Base-by-base conservation (phyloP, 805 yeast genomes). In the Candida gorgasii region DNA sequence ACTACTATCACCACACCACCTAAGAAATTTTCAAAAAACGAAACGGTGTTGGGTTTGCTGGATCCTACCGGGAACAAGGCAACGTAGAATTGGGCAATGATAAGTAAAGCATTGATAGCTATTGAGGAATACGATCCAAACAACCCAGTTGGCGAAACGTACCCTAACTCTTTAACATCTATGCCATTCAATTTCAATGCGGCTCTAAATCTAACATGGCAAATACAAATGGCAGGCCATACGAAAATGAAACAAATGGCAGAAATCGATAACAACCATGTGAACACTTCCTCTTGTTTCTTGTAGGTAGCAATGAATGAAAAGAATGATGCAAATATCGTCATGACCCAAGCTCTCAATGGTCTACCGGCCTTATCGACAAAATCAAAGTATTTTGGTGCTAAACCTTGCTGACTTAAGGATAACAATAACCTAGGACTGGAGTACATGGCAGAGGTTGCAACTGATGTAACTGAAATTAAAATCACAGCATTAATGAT, bases 21-120 rank as follows among this genome's bases (percentile, higher is more conserved):
- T 42, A 65, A 52, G 49, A 65, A 65, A 33, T 50, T 51, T 42
- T 65, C 62, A 57, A 65, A 65, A 43, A 65, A 65, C 43, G 53
- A 52, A 11, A 44, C 35, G 12, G 57, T 68, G 39, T 53, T 46
- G n/a, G 65, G 61, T 22, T 45, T 56, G 15, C 54, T 50, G 8
- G 53, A 52, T 3, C 61, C 68, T 43, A 60, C 48, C 7, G 75
- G 75, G 59, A 48, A 69, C 43, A 69, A 63, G 4, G 75, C 71
- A 36, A 69, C 68, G 72, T 72, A 69, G 53, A 69, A 69, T 51
- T 69, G 74, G 17, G 69, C 72, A 42, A 69, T 54, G 49, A 69
- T 58, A 39, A 69, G 61, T 39, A 69, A 58, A 11, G 50, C 34
- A 48, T 59, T 63, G 53, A 62, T 58, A 4, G 51, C 42, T 36